A percentile compares a stretch with the other conserved stretches of the same genome.
phyloP scores from a whole-genome alignment of 2,329 filamentous ascomycete species.

The Sordariomycetes sp. region DNA sequence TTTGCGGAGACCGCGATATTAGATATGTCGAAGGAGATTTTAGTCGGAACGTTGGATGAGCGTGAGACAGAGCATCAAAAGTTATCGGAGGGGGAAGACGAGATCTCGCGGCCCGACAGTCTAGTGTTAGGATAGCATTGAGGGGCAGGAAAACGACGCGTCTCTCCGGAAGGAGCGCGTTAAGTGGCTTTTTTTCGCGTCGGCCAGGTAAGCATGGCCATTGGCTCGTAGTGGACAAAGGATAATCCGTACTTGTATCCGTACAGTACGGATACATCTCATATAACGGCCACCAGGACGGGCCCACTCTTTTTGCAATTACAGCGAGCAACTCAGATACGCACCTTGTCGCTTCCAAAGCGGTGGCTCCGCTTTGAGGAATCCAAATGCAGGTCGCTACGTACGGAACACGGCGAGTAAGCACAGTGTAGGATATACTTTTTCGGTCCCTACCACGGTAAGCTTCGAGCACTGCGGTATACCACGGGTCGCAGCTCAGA shows the following conservation, averaged over 20 bases:
- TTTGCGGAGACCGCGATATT: neutral
- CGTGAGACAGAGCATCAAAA: neutral
- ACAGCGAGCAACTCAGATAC: no score
- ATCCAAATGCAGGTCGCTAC: no score
- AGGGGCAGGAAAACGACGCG: neutral
- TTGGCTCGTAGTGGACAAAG: neutral
- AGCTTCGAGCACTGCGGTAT: no score
- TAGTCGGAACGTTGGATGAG: neutral
- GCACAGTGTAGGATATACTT: no score
- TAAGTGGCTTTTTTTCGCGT: conserved; percentile 4
- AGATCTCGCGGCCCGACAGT: neutral
- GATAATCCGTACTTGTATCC: neutral
- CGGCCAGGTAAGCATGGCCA: neutral
- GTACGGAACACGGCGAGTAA: no score
- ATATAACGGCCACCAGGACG: no score
- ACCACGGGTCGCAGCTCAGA: no score
- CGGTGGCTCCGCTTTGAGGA: no score
- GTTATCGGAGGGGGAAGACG: neutral
- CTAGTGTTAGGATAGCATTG: neutral
- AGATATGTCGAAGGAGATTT: neutral
- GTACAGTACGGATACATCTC: no score
- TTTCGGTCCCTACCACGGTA: no score
- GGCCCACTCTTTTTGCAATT: no score
- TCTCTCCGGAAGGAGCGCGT: neutral
- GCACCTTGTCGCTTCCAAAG: no score